Percentiles rank a stretch among this genome's conserved stretches.
Evolutionary conservation across 2,329 filamentous ascomycete genomes (phyloP).

Genomic region (Diaporthe sp.): DNA sequence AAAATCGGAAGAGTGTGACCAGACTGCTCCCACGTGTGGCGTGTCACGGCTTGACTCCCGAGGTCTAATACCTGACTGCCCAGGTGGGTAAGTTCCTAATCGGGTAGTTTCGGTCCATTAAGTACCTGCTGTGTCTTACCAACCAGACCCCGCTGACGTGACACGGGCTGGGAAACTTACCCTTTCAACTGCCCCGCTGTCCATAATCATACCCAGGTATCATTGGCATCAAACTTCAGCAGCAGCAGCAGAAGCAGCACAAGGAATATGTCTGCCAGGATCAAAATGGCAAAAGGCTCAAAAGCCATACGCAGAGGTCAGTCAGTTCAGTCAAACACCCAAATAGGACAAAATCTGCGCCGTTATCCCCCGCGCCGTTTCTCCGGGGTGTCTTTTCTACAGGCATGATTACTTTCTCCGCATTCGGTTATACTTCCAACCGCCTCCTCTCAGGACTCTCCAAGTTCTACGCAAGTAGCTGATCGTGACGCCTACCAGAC

Average conservation of each 20-base stretch:
- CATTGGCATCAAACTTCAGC: neutral
- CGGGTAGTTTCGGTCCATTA: slow-evolving; percentile 11
- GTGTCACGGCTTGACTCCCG: neutral
- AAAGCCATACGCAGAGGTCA: slow-evolving; percentile 20
- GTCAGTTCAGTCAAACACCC: neutral
- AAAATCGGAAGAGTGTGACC: too few relatives aligned
- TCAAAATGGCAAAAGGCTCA: neutral
- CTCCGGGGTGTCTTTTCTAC: neutral
- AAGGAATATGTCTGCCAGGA: neutral
- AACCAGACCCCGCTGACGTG: neutral
- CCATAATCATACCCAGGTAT: neutral
- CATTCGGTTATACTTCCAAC: slow-evolving; percentile 8
- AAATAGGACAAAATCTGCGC: neutral
- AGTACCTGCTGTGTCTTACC: neutral
- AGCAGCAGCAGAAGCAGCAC: neutral
- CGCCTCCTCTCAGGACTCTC: neutral
- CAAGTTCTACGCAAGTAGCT: neutral
- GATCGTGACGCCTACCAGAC: slow-evolving; percentile 42
- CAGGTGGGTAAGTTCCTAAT: neutral
- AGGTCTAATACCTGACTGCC: neutral
- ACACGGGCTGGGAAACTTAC: slow-evolving; percentile 1
- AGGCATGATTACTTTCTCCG: neutral
- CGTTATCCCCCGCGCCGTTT: neutral
- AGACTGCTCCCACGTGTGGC: neutral
- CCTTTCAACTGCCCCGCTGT: neutral